Conservation (phyloP, 2,329 filamentous ascomycete species). For the Neonectria magnoliae region DNA sequence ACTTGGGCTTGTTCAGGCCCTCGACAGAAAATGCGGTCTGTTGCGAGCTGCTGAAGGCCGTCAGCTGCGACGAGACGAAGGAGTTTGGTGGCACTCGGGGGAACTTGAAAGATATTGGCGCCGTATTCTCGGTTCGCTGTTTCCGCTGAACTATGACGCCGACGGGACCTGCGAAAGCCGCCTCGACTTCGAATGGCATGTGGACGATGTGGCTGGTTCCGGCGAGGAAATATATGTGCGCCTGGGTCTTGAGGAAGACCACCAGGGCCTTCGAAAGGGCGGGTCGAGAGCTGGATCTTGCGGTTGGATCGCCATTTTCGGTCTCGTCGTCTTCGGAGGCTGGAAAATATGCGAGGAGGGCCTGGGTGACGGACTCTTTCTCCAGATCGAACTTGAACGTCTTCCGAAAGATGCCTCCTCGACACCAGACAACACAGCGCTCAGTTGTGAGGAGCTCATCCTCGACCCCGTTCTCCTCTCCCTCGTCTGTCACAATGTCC, state of each 20-base stretch:
- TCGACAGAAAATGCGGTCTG: slow-evolving; percentile 66
- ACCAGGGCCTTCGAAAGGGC: slow-evolving; percentile 76
- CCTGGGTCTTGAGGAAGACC: slow-evolving; percentile 90
- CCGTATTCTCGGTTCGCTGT: slow-evolving; percentile 61
- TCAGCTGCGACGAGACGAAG: slow-evolving; percentile 77
- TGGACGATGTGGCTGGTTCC: slow-evolving; percentile 91
- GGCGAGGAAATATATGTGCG: slow-evolving; percentile 90
- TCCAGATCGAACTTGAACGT: slow-evolving; percentile 88
- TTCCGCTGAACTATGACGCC: slow-evolving; percentile 90
- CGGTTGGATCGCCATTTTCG: slow-evolving; percentile 16
- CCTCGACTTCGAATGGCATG: slow-evolving; percentile 93
- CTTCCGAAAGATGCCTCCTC: slow-evolving; percentile 84
- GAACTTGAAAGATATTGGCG: slow-evolving; percentile 64
- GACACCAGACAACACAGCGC: slow-evolving; percentile 86
- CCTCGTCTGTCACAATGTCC: slow-evolving; percentile 66
- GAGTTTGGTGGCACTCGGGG: slow-evolving; percentile 80
- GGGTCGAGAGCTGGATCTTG: slow-evolving; percentile 30
- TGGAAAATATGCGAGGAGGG: slow-evolving; percentile 85
- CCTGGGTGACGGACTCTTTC: slow-evolving; percentile 86
- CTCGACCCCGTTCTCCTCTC: slow-evolving; percentile 60
- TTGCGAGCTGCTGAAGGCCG: slow-evolving; percentile 61
- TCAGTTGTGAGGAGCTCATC: slow-evolving; percentile 85
- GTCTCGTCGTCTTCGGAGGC: slow-evolving; percentile 55
- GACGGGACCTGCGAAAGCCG: slow-evolving; percentile 81
- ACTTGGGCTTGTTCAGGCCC: slow-evolving; percentile 64